Base-by-base conservation (phyloP, 2,329 filamentous ascomycete species). In the Aspergillus pseudotamarii region DNA sequence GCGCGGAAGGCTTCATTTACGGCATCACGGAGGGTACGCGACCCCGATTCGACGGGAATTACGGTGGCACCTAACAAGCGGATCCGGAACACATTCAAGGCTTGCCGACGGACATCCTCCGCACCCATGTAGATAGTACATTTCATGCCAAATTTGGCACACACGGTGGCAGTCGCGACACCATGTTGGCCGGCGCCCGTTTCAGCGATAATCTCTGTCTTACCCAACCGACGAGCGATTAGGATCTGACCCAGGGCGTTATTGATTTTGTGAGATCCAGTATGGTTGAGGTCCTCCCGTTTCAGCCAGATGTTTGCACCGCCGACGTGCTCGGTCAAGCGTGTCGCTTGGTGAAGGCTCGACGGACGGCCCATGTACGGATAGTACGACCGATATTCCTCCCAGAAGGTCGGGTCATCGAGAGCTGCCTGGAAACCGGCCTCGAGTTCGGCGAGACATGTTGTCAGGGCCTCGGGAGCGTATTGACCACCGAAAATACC, bases 211-310 rank as follows among this genome's bases (percentile, higher is more conserved):
- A 97, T 97, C 78, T 93, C 91, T 4, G 89, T 96, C 86, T 97
- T 97, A 58, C 94, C 94, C 53, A 97, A 81, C 66, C 92, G 85
- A 71, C 86, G 86, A 1, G 94, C 94, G 23, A 97, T 82, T 16
- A 97, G 85, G 55, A 96, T 87, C 78, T 97, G 94, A 1, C 94
- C 94, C 1, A 98, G 83, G 0, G 94, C 94, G 71, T 98, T 98
- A 83, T 98, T 98, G 83, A 98, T 97, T 86, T 98, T 98, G 84
- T 98, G 94, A 64, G 91, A 94, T 67, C 94, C 94, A 6, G 94
- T 97, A 76, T 97, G 94, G 79, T 97, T 97, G 62, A 97, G 82
- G 75, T 98, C 94, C 80, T 98, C 94, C 69, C 94, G 88, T 85
- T 98, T 98, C 66, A 98, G 81, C 90, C 94, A 98, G 81, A 98